These are phyloP conservation scores for Sutorius australiensis DNA, from an alignment of 768 basidiomycete genomes.

Conservation along the genomic window DNA sequence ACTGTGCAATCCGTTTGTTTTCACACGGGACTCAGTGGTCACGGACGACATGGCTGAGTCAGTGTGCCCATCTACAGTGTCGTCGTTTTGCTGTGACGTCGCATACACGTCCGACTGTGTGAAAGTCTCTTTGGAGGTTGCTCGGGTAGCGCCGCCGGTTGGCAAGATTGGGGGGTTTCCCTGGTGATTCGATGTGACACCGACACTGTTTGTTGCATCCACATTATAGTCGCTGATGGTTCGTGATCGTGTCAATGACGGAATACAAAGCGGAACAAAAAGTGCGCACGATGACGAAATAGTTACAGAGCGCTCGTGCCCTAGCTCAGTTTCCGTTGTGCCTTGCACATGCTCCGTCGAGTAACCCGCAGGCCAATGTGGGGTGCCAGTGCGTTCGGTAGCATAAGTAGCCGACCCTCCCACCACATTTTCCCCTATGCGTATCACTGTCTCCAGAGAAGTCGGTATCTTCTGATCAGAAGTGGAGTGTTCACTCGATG, in stretches of 20 bases:
- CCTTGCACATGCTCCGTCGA: background rate
- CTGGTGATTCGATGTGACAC: background rate
- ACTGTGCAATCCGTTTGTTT: background rate
- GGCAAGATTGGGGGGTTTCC: background rate
- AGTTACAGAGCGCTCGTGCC: background rate
- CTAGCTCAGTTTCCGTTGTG: background rate
- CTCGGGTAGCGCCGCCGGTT: background rate
- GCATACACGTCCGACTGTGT: background rate
- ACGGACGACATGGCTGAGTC: background rate
- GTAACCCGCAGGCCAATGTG: no score
- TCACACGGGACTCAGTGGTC: background rate
- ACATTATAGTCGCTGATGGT: background rate
- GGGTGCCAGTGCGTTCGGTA: background rate
- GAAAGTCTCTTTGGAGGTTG: background rate
- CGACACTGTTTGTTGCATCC: background rate
- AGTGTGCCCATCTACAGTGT: background rate
- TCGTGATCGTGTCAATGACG: background rate
- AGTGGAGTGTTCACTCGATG: background rate
- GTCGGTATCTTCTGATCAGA: background rate
- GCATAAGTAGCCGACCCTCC: background rate
- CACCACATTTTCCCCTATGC: background rate
- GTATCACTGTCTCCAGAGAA: background rate
- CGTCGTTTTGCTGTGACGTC: background rate
- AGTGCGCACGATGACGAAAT: background rate
- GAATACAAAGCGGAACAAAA: background rate